phyloP scores from a whole-genome alignment of 345 rosid genomes.

The Euphorbia tirucalli region DNA sequence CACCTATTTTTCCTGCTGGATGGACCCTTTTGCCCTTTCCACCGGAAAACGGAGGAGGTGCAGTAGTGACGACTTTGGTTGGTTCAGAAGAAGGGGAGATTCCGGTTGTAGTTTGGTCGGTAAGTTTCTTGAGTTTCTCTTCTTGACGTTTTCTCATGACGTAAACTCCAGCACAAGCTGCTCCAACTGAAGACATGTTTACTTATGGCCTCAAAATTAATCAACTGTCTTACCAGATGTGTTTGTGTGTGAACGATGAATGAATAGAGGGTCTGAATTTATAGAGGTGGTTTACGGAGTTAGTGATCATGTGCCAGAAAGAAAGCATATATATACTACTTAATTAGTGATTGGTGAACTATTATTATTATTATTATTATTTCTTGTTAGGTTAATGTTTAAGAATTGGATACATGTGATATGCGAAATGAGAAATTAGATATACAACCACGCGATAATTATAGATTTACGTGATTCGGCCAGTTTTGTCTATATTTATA shows the following conservation, averaged over 20 bases:
- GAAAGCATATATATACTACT: too few species aligned
- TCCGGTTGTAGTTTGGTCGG: not conserved
- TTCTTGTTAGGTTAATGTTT: too few species aligned
- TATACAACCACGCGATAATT: too few species aligned
- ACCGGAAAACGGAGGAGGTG: not conserved
- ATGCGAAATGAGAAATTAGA: too few species aligned
- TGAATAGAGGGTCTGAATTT: not conserved
- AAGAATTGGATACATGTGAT: too few species aligned
- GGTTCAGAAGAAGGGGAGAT: not conserved
- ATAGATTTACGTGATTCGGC: too few species aligned
- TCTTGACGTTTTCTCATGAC: conserved; percentile 33
- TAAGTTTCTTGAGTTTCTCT: conserved; percentile 31
- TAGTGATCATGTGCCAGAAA: not conserved
- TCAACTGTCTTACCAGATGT: not conserved
- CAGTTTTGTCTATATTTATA: too few species aligned
- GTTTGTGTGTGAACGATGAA: not conserved
- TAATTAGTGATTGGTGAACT: not conserved
- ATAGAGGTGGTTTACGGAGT: not conserved
- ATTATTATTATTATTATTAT: too few species aligned
- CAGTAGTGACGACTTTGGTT: too few species aligned
- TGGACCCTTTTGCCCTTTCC: not conserved
- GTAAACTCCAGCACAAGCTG: conserved; percentile 31
- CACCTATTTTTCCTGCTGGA: conserved; percentile 1
- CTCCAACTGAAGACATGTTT: conserved; percentile 37
- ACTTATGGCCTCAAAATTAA: not conserved